A percentile compares a stretch with the other conserved stretches of the same genome.
Evolutionary conservation across 2,329 filamentous ascomycete genomes (phyloP).

Genomic region (Penicillium sp.): DNA sequence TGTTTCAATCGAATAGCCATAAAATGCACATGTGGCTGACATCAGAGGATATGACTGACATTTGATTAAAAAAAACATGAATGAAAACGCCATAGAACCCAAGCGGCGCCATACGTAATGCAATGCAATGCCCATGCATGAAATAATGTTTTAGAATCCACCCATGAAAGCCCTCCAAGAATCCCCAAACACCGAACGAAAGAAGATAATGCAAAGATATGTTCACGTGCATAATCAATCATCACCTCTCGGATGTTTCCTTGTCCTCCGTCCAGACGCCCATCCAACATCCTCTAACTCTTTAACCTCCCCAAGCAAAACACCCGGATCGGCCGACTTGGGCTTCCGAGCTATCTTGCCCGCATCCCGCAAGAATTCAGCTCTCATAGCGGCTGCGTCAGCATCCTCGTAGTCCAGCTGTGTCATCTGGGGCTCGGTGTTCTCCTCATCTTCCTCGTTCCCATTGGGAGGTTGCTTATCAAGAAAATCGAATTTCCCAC

Average conservation of each 20-base stretch:
- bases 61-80: not conserved
- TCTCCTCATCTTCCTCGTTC: constrained; percentile 32
- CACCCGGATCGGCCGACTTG: constrained; percentile 10
- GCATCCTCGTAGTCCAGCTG: constrained; percentile 51
- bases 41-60: not conserved
- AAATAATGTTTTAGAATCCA: not conserved
- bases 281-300: constrained; percentile 37
- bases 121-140: not conserved
- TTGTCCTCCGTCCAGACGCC: constrained; percentile 37
- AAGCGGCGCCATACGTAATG: not conserved
- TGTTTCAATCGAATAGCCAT: not conserved
- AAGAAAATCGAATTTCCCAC: constrained; percentile 33
- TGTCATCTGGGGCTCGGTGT: constrained; percentile 44
- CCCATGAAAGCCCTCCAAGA: not conserved
- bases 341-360: constrained; percentile 44
- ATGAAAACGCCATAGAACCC: not conserved
- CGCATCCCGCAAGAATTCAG: constrained; percentile 51
- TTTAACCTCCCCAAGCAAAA: constrained; percentile 30
- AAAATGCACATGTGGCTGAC: not conserved
- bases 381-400: constrained; percentile 57
- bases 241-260: constrained; percentile 24
- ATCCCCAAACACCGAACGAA: not conserved
- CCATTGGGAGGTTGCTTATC: constrained; percentile 20
- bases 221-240: constrained; percentile 11
- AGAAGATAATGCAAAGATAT: not conserved